These are phyloP conservation scores for Murraya paniculata DNA, from an alignment of 345 rosid species.

Conservation along the genomic window DNA sequence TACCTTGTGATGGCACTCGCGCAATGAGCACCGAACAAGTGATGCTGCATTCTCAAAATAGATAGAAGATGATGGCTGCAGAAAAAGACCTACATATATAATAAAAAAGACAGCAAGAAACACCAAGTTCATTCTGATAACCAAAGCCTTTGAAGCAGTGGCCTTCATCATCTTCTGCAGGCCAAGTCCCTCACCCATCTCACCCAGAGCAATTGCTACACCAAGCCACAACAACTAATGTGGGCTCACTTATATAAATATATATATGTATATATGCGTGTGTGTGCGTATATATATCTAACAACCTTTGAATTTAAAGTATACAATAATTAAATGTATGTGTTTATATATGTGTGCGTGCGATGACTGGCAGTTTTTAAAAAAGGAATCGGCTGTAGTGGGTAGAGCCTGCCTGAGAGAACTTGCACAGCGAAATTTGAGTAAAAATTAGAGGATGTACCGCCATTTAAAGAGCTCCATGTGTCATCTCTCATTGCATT, in stretches of 20 bases:
- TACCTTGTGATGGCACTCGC: conserved; percentile 87
- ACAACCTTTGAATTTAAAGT: conserved; percentile 3
- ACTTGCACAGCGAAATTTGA: conserved; percentile 32
- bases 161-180: conserved; percentile 49
- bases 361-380: conserved; percentile 6
- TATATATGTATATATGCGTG: neutral
- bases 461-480: conserved; percentile 44
- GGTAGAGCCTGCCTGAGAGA: conserved; percentile 18
- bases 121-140: conserved; percentile 60
- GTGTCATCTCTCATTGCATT: conserved; percentile 25
- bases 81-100: conserved; percentile 49
- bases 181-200: conserved; percentile 40
- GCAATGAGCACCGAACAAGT: conserved; percentile 67
- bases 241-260: conserved; percentile 16
- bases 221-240: neutral
- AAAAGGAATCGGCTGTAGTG: conserved; percentile 21
- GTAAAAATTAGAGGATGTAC: conserved; percentile 17
- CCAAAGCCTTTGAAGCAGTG: conserved; percentile 56
- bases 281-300: neutral
- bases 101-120: conserved; percentile 65
- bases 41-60: conserved; percentile 63
- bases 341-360: neutral
- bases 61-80: conserved; percentile 63
- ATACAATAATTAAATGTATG: conserved; percentile 6
- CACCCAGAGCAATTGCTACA: conserved; percentile 8